phyloP scores from a whole-genome alignment of 2,329 filamentous ascomycete genomes.

The Chaetomium olivaceum region DNA sequence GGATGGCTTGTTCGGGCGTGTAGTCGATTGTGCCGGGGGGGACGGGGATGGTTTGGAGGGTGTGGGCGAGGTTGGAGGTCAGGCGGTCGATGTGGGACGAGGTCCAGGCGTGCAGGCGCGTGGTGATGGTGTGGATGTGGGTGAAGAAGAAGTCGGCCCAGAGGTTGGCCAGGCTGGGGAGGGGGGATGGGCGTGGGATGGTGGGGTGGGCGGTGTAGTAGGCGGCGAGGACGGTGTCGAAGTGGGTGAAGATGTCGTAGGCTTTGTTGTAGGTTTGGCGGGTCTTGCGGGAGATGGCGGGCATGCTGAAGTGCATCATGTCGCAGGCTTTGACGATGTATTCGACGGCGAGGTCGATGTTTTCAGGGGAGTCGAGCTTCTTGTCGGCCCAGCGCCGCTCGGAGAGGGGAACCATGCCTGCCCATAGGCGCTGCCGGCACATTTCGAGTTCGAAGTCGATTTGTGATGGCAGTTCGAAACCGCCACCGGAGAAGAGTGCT shows the following conservation, averaged over 20 bases:
- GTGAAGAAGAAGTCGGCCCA: slow-evolving; percentile 25
- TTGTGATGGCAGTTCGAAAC: background rate
- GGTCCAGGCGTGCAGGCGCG: slow-evolving; percentile 19
- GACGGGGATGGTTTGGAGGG: background rate
- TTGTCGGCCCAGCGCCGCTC: slow-evolving; percentile 22
- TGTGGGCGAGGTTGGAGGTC: background rate
- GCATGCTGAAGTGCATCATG: slow-evolving; percentile 18
- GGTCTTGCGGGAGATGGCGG: background rate
- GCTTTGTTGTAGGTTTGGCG: background rate
- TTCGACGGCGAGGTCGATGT: slow-evolving; percentile 18
- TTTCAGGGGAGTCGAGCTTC: slow-evolving; percentile 14
- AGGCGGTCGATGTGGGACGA: background rate
- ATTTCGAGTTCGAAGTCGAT: background rate
- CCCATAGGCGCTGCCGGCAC: slow-evolving; percentile 8
- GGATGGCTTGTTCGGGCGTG: background rate
- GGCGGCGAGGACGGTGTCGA: background rate
- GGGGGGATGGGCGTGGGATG: background rate
- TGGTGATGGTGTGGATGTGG: slow-evolving; percentile 15
- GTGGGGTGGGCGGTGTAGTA: background rate
- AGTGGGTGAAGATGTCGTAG: background rate
- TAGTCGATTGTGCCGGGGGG: background rate
- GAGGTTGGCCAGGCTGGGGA: slow-evolving; percentile 11
- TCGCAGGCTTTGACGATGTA: slow-evolving; percentile 7
- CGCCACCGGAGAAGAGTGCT: background rate
- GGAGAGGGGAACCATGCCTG: slow-evolving; percentile 19